These are phyloP conservation scores for Penicillium sp. DNA, from an alignment of 2,329 filamentous ascomycete species.

Conservation along the genomic window DNA sequence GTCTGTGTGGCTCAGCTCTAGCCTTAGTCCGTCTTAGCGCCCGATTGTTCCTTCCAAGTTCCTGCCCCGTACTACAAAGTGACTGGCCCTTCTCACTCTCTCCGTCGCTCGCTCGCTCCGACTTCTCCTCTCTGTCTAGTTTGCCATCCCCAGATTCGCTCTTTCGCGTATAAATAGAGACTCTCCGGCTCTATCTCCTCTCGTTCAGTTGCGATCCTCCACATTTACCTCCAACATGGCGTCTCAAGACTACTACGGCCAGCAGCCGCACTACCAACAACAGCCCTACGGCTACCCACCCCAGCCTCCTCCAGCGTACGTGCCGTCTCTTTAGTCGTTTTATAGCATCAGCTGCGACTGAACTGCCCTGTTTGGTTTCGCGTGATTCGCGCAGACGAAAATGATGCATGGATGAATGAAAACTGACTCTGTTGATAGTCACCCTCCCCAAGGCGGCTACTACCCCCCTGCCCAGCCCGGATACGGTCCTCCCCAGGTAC, in stretches of 20 bases:
- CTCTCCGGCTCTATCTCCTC: no score
- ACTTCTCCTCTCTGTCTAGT: background rate
- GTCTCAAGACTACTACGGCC: background rate
- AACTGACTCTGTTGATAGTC: background rate
- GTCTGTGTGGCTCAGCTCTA: background rate
- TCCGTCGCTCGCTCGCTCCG: background rate
- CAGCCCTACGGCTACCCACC: background rate
- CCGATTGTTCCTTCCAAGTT: background rate
- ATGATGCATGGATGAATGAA: background rate
- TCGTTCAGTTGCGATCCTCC: background rate
- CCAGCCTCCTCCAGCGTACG: background rate
- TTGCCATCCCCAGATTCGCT: background rate
- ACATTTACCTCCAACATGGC: background rate
- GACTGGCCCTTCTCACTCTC: background rate
- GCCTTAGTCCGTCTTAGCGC: background rate
- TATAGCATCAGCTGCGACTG: background rate
- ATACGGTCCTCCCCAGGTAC: slow-evolving; percentile 35
- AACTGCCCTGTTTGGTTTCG: no score
- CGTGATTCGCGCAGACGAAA: background rate
- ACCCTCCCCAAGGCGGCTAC: slow-evolving; percentile 12
- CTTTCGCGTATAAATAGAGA: background rate
- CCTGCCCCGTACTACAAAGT: background rate
- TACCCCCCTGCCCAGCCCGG: slow-evolving; percentile 27
- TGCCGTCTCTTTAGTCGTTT: background rate
- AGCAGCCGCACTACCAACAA: background rate